Percentiles rank a stretch among this genome's conserved stretches.
Evolutionary conservation across 305 asterid genomes (phyloP).

Genomic region (Caryopteris hybrid): DNA sequence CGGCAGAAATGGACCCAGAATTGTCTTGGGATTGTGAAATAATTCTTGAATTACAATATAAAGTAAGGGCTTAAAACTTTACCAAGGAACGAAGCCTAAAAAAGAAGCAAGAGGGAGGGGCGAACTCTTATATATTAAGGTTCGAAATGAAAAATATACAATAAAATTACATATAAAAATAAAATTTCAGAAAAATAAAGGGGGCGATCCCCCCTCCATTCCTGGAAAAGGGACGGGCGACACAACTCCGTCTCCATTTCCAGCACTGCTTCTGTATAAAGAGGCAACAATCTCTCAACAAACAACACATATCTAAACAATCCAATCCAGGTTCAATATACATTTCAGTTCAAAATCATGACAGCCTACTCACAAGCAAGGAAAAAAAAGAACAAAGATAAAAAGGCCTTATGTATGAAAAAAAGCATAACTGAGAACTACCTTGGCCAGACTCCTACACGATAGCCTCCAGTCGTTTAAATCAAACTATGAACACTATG

Average conservation of each 20-base stretch:
- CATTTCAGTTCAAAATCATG: constrained; percentile 44
- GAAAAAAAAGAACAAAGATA: background rate
- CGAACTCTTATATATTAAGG: no score
- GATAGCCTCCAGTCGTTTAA: constrained; percentile 38
- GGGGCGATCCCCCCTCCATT: no score
- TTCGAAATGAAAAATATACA: no score
- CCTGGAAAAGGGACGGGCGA: background rate
- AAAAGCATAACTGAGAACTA: constrained; percentile 34
- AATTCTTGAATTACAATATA: no score
- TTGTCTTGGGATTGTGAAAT: no score
- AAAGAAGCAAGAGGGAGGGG: no score
- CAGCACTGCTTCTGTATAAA: constrained; percentile 15
- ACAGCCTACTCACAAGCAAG: constrained; percentile 39
- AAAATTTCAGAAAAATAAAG: no score
- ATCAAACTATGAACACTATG: constrained; percentile 46
- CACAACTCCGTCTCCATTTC: background rate
- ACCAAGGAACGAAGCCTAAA: no score
- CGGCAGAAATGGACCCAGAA: no score
- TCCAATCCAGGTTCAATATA: constrained; percentile 52
- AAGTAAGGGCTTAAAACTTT: no score
- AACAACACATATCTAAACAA: constrained; percentile 41
- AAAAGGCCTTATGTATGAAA: constrained; percentile 31
- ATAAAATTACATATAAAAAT: no score
- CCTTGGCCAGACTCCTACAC: constrained; percentile 39
- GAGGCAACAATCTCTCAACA: constrained; percentile 18